Conservation (phyloP, 2,329 filamentous ascomycete species). For the Xylariaceae sp. region DNA sequence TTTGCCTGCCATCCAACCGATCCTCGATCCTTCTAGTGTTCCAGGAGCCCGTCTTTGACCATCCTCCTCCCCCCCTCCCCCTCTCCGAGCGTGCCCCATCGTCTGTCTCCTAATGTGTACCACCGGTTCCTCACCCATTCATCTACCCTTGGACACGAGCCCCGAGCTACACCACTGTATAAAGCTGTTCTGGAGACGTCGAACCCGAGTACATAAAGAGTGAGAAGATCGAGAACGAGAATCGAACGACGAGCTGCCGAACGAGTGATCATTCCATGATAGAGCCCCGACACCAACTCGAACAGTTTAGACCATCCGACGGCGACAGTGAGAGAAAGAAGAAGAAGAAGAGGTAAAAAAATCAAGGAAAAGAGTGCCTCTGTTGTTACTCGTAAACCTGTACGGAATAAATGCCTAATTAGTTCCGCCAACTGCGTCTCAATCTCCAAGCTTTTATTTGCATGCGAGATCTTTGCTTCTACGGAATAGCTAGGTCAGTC, state of each 20-base stretch:
- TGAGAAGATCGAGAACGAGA: background rate
- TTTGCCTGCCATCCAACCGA: constrained; percentile 4
- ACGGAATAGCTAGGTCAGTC: constrained; percentile 4
- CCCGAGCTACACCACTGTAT: constrained; percentile 11
- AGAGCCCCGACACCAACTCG: constrained; percentile 6
- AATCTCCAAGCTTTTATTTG: constrained; percentile 17
- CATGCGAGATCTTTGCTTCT: constrained; percentile 24
- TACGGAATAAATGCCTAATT: constrained; percentile 6
- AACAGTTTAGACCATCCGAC: constrained; percentile 14
- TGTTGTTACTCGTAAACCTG: background rate
- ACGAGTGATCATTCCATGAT: background rate
- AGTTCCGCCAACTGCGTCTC: constrained; percentile 4
- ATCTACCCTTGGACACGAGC: constrained; percentile 18
- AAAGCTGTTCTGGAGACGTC: background rate
- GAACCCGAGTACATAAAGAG: background rate
- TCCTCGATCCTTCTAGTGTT: background rate
- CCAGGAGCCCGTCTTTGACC: background rate
- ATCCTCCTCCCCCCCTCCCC: background rate
- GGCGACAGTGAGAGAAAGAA: background rate
- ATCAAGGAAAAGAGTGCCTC: background rate
- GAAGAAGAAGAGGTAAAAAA: background rate
- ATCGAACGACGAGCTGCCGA: background rate
- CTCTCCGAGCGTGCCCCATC: constrained; percentile 14
- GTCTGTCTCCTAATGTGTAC: constrained; percentile 25
- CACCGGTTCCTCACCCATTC: constrained; percentile 21